Evolutionary conservation across 1,284 basidiomycete genomes (phyloP).

Genomic region (Agaricales sp.): DNA sequence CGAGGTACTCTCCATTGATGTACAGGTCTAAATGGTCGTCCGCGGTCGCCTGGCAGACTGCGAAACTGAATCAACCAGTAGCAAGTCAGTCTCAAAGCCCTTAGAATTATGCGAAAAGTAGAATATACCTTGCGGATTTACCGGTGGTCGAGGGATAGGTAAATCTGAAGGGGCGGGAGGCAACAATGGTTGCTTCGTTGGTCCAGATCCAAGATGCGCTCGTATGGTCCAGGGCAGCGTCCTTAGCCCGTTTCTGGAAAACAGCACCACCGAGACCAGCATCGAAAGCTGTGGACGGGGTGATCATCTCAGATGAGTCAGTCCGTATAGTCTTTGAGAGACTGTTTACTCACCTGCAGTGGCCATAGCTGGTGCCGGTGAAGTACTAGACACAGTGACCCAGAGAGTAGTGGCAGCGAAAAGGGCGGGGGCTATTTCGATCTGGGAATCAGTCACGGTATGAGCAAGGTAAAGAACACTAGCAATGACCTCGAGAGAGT

Average conservation of each 20-base stretch:
- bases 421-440: no score
- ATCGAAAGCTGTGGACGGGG: no score
- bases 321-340: no score
- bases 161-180: background rate
- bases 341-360: no score
- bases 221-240: background rate
- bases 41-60: background rate
- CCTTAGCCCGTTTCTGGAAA: background rate
- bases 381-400: no score
- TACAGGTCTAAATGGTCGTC: background rate
- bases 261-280: no score
- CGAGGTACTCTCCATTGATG: background rate
- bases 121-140: background rate
- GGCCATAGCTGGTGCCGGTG: no score
- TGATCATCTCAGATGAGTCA: no score
- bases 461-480: no score
- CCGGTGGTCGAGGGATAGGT: background rate
- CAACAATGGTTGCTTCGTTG: background rate
- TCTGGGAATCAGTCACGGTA: no score
- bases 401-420: no score
- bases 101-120: background rate
- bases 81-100: background rate
- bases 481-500: no score
- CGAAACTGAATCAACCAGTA: background rate
- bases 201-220: background rate